Conservation (phyloP, 768 basidiomycete genomes). For the Kwoniella sp. region DNA sequence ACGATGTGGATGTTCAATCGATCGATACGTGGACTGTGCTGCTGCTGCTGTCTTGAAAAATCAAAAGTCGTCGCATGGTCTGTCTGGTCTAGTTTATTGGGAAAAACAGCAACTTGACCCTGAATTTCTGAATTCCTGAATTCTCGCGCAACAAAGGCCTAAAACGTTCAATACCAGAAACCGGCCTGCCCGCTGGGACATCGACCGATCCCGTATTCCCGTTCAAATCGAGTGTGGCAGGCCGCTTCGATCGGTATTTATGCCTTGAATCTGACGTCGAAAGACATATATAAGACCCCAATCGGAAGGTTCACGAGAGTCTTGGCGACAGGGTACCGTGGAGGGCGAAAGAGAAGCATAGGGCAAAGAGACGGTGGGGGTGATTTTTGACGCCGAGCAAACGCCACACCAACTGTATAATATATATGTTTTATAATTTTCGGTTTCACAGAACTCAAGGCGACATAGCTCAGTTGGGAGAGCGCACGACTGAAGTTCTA, state of each 20-base stretch:
- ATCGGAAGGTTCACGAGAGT: no score
- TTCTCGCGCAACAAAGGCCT: background rate
- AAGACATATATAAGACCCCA: no score
- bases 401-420: no score
- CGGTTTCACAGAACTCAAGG: constrained; percentile 5
- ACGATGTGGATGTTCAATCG: constrained; percentile 8
- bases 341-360: no score
- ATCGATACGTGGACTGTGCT: background rate
- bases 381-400: no score
- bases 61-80: constrained; percentile 20
- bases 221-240: background rate
- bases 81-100: background rate
- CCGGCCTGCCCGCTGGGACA: background rate
- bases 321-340: no score
- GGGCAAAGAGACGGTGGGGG: no score
- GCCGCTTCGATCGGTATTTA: no score
- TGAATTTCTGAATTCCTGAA: constrained; percentile 5
- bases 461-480: constrained; percentile 33
- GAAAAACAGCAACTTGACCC: no score
- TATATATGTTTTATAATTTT: no score
- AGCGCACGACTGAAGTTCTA: constrained; percentile 27
- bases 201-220: background rate
- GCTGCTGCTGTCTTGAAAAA: background rate
- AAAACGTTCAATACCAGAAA: background rate
- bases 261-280: no score